phyloP scores from a whole-genome alignment of 2,329 filamentous ascomycete genomes.

The Nemania bipapillata region DNA sequence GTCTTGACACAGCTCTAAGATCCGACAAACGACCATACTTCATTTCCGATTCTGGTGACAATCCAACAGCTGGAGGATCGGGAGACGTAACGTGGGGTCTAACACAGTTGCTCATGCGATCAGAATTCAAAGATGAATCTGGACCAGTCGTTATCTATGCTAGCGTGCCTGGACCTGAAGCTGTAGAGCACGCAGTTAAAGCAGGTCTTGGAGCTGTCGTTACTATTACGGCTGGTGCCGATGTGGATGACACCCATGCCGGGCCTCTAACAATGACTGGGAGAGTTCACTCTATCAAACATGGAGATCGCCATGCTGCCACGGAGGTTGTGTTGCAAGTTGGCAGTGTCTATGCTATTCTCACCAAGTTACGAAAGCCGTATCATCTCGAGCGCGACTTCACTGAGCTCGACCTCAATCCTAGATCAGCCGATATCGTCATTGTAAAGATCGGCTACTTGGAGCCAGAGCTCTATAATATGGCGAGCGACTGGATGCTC shows the following conservation, averaged over 20 bases:
- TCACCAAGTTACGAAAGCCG: slow-evolving; percentile 64
- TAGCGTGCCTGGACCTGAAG: slow-evolving; percentile 61
- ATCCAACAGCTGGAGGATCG: slow-evolving; percentile 65
- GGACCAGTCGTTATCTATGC: slow-evolving; percentile 63
- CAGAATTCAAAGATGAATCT: slow-evolving; percentile 56
- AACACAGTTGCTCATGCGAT: slow-evolving; percentile 56
- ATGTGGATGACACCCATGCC: slow-evolving; percentile 60
- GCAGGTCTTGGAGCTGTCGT: slow-evolving; percentile 61
- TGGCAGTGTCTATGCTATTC: slow-evolving; percentile 62
- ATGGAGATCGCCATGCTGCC: slow-evolving; percentile 61
- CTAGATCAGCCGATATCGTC: slow-evolving; percentile 61
- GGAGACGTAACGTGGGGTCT: slow-evolving; percentile 66
- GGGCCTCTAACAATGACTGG: slow-evolving; percentile 64
- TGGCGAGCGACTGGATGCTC: slow-evolving; percentile 66
- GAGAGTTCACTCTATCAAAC: slow-evolving; percentile 60
- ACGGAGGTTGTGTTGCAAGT: slow-evolving; percentile 63
- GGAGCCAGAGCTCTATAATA: slow-evolving; percentile 64
- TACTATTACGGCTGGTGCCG: slow-evolving; percentile 63
- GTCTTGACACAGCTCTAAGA: slow-evolving; percentile 58
- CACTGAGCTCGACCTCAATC: slow-evolving; percentile 58
- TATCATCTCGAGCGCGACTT: slow-evolving; percentile 66
- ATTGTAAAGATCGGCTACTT: slow-evolving; percentile 68
- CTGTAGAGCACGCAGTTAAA: slow-evolving; percentile 55
- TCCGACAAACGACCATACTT: slow-evolving; percentile 60
- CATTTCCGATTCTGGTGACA: slow-evolving; percentile 67